phyloP scores from a whole-genome alignment of 148 eudicot genomes.

The Nepenthes gracilis region DNA sequence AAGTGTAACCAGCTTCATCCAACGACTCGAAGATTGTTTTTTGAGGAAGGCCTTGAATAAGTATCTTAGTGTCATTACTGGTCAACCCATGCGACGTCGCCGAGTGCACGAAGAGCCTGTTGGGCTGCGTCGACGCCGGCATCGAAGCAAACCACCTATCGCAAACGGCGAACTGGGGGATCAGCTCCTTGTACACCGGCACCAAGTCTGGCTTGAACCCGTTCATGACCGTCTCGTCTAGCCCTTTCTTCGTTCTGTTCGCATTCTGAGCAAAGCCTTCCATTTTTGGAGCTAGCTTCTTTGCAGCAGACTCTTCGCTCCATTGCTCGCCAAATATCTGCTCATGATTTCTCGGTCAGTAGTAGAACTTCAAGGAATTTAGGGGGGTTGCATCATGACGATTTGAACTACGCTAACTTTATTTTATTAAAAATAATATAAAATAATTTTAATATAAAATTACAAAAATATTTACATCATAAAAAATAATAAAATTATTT shows the following conservation, averaged over 20 bases:
- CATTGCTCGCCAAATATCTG: slow-evolving; percentile 45
- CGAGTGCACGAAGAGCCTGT: slow-evolving; percentile 57
- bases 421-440: too few relatives aligned
- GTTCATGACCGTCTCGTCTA: slow-evolving; percentile 58
- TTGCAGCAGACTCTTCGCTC: slow-evolving; percentile 22
- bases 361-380: too few relatives aligned
- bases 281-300: slow-evolving; percentile 34
- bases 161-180: slow-evolving; percentile 57
- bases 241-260: slow-evolving; percentile 26
- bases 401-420: too few relatives aligned
- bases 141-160: slow-evolving; percentile 70
- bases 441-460: too few relatives aligned
- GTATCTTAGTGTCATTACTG: slow-evolving; percentile 31
- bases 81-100: slow-evolving; percentile 65
- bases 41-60: slow-evolving; percentile 60
- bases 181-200: slow-evolving; percentile 62
- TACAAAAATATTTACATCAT: too few relatives aligned
- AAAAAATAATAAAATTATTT: too few relatives aligned
- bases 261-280: slow-evolving; percentile 69
- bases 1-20: slow-evolving; percentile 43
- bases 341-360: too few relatives aligned
- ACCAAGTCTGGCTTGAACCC: slow-evolving; percentile 65
- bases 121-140: slow-evolving; percentile 69
- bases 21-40: slow-evolving; percentile 72
- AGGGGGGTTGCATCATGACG: too few relatives aligned